Base-by-base conservation (phyloP, 2,329 filamentous ascomycete genomes). In the Cytospora chrysosperma region DNA sequence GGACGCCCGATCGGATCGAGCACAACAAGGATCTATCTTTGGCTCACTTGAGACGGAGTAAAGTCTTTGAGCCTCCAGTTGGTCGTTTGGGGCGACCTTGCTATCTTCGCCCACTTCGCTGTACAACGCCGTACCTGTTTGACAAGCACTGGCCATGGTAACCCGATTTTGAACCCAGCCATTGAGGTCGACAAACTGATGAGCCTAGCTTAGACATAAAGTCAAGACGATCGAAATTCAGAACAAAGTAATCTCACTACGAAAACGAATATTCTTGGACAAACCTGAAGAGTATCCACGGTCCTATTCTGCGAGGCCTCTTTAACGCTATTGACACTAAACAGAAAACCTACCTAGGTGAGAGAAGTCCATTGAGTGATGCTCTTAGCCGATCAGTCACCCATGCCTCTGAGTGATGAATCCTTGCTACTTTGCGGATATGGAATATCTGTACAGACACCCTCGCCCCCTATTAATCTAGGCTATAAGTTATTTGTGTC, bases 41-140 rank as follows among this genome's bases (percentile, higher is more conserved):
- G 67, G 67, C 15, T 27, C 67, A 21, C 67, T 73, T 8, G 71
- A 74, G 43, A 68, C 69, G 34, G 64, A 66, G 30, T 51, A 43
- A 28, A 30, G 43, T 7, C 32, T 56, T 9, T 63, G 61, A 61
- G 34, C 21, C 9, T 57, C 21, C 15, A 17, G 27, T 5, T 26
- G 19, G 26, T 55, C 13, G 13, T 50, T 26, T 30, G 32, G n/a
- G 51, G 30, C 1, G 17, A n/a, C n/a, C n/a, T 47, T 47, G 10
- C 43, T 47, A 21, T 47, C 10, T 12, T 12, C 40, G 19, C 40
- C 40, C 6, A n/a, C n/a, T 43, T 43, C 19, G 40, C 19, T 43
- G 17, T 19, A 17, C 34, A 1, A 17, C 17, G 3, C 34, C 5
- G 17, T 15, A 17, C 17, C 13, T 37, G 13, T 37, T 13, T 37